Evolutionary conservation across 805 yeast species (phyloP).

Genomic region (Lipomyces starkeyi): DNA sequence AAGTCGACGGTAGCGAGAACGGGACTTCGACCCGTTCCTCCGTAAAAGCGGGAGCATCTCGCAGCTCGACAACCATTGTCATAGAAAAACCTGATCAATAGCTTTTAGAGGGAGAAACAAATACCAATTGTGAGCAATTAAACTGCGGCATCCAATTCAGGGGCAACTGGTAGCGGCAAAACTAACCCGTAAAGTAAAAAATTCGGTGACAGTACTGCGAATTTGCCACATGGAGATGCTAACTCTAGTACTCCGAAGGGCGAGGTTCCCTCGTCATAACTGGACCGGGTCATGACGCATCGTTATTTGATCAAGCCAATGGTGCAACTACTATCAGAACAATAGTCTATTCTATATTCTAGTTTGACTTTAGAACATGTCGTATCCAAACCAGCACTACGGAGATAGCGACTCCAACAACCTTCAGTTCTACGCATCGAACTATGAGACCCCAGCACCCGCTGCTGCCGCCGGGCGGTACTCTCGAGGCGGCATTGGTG

Average conservation of each 20-base stretch:
- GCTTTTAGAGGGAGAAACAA: not conserved
- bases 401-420: conserved; percentile 27
- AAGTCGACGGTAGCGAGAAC: conserved; percentile 25
- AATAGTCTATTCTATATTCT: not conserved
- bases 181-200: no score
- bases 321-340: not conserved
- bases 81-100: not conserved
- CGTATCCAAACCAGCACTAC: not conserved
- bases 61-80: not conserved
- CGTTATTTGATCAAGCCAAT: not conserved
- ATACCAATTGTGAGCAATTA: not conserved
- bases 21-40: conserved; percentile 22
- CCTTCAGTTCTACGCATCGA: conserved; percentile 45
- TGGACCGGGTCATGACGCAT: not conserved
- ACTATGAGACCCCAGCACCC: conserved; percentile 37
- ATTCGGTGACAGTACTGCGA: no score
- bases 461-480: conserved; percentile 31
- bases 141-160: no score
- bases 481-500: conserved; percentile 45
- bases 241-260: no score
- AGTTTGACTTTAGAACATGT: not conserved
- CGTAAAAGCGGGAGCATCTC: not conserved
- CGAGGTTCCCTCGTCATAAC: no score
- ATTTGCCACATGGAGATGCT: no score
- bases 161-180: no score